phyloP scores from a whole-genome alignment of 345 rosid species.

The Gossypium sturtianum region DNA sequence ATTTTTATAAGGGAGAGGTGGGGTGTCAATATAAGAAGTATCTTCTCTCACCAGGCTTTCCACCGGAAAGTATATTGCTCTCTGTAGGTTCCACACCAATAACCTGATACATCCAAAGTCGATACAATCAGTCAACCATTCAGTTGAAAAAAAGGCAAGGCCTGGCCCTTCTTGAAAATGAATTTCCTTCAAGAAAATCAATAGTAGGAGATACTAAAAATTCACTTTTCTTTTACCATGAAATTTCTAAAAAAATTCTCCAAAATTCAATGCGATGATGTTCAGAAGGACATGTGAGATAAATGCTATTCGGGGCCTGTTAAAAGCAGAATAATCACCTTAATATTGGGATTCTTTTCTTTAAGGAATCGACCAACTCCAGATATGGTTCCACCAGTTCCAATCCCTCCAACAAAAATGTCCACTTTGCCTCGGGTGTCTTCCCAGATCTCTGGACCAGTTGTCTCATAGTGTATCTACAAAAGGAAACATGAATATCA shows the following conservation, averaged over 20 bases:
- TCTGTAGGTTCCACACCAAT: conserved; percentile 84
- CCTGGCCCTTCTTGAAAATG: not conserved
- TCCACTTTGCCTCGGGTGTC: conserved; percentile 82
- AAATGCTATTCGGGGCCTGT: not conserved
- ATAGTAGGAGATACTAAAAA: not conserved
- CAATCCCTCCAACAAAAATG: conserved; percentile 68
- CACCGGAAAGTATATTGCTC: conserved; percentile 79
- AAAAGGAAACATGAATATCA: conserved; percentile 18
- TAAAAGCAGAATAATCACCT: conserved; percentile 37
- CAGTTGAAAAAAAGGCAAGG: conserved; percentile 4
- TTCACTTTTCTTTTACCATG: not conserved
- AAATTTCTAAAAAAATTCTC: not conserved
- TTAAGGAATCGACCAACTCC: conserved; percentile 73
- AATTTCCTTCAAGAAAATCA: not conserved
- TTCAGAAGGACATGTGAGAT: not conserved
- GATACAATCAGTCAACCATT: not conserved
- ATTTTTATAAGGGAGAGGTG: not conserved
- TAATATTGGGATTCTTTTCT: conserved; percentile 62
- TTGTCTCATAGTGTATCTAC: conserved; percentile 81
- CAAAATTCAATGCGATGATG: not conserved
- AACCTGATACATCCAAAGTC: conserved; percentile 37
- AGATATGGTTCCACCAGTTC: conserved; percentile 85
- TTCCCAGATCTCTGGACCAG: conserved; percentile 90
- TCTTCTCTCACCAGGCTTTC: conserved; percentile 59
- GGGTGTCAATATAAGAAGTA: not conserved